These are phyloP conservation scores for Amauroascus verrucosus DNA, from an alignment of 2,329 filamentous ascomycete genomes.

Conservation along the genomic window DNA sequence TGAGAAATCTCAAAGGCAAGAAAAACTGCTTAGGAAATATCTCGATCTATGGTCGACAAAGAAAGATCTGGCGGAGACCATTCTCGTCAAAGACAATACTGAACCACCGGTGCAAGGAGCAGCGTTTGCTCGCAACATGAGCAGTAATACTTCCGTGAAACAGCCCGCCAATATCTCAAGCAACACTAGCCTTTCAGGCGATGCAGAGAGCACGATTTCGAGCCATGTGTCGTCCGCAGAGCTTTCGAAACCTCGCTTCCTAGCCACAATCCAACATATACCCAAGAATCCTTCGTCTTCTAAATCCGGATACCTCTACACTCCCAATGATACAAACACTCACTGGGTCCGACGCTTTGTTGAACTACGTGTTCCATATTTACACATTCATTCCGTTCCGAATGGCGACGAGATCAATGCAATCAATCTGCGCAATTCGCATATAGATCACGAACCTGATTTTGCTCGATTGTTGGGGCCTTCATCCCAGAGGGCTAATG, in stretches of 20 bases:
- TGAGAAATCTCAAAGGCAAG: slow-evolving; percentile 30
- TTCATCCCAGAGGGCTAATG: slow-evolving; percentile 29
- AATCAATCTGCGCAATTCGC: slow-evolving; percentile 76
- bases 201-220: slow-evolving; percentile 5
- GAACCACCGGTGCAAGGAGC: slow-evolving; percentile 35
- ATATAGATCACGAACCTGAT: slow-evolving; percentile 86
- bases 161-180: slow-evolving; percentile 20
- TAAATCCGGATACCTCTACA: slow-evolving; percentile 79
- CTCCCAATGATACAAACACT: slow-evolving; percentile 68
- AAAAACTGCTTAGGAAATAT: slow-evolving; percentile 34
- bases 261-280: slow-evolving; percentile 65
- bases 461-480: slow-evolving; percentile 65
- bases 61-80: slow-evolving; percentile 33
- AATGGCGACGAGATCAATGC: slow-evolving; percentile 85
- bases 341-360: slow-evolving; percentile 89
- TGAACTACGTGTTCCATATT: slow-evolving; percentile 79
- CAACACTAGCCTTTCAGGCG: slow-evolving; percentile 21
- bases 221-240: slow-evolving; percentile 6
- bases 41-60: slow-evolving; percentile 35
- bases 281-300: slow-evolving; percentile 71
- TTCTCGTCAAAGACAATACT: slow-evolving; percentile 37
- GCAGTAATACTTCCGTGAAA: neutral
- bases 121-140: slow-evolving; percentile 19
- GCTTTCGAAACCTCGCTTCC: slow-evolving; percentile 50
- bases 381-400: slow-evolving; percentile 75